phyloP scores from a whole-genome alignment of 345 rosid genomes.

The Odontarrhena argentea region DNA sequence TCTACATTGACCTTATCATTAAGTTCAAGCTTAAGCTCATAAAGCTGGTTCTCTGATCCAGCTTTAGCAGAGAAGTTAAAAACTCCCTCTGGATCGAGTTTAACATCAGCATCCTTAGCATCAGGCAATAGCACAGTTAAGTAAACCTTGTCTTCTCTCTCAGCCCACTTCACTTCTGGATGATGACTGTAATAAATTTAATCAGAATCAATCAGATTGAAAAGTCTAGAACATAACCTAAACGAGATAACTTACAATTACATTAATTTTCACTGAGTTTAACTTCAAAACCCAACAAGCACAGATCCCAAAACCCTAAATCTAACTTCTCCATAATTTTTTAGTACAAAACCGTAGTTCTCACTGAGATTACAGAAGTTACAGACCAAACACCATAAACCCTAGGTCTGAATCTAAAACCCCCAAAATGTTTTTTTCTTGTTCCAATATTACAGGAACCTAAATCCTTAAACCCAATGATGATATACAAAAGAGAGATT shows the following conservation, averaged over 20 bases:
- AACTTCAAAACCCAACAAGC: conserved; percentile 2
- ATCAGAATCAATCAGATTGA: not conserved
- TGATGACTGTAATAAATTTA: conserved; percentile 57
- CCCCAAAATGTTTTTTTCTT: not conserved
- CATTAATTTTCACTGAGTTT: not conserved
- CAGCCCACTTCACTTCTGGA: conserved; percentile 91
- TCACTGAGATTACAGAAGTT: conserved; percentile 3
- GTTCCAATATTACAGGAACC: not conserved
- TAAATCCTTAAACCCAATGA: not conserved
- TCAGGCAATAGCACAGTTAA: conserved; percentile 69
- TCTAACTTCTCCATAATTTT: not conserved
- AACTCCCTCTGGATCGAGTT: conserved; percentile 76
- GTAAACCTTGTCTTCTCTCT: conserved; percentile 70
- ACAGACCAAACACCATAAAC: conserved; percentile 25
- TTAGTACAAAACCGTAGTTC: not conserved
- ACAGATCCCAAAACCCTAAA: conserved; percentile 26
- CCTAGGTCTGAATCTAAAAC: conserved; percentile 21
- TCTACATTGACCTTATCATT: conserved; percentile 79
- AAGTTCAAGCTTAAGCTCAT: conserved; percentile 77
- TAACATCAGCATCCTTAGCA: conserved; percentile 72
- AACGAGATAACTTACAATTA: not conserved
- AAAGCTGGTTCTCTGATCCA: conserved; percentile 56
- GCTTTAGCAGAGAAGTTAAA: conserved; percentile 74
- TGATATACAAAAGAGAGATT: not conserved
- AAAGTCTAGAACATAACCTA: not conserved